Evolutionary conservation across 345 rosid species (phyloP), one percentile per base, ranked within the genome.

Genomic region (Gossypium longicalyx): DNA sequence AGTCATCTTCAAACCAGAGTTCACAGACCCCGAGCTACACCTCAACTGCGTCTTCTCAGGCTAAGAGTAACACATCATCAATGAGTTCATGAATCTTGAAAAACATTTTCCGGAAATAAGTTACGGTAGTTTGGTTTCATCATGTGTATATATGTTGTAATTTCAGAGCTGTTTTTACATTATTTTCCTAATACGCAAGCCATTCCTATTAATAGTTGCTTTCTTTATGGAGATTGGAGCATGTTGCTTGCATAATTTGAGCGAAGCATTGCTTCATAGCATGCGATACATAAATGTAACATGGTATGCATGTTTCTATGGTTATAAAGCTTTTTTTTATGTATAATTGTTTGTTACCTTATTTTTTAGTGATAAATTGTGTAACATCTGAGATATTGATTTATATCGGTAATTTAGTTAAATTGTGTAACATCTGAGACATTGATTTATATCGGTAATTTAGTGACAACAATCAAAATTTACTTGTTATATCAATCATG

Each of bases 1-100:
- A 87, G 45, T 81, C 87, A 22, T 85, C 88, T 22, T 73, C 87
- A 1, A 80, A 73, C 70, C 85, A 77, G 74, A 82, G 78, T 61
- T 81, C 84, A 3, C 85, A 79, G 57, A n/a, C 78, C 22, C 77
- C 3, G 51, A 80, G 82, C 70, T 54, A 74, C 27, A n/a, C 60
- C 19, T 89, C 86, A 9, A 29, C 54, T 12, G 60, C 77, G 47
- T 71, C 84, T 4, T 51, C 82, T 44, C 85, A 73, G 47, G 62
- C 77, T 16, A 85, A 85, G 73, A 83, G 67, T 76, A 59, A 5
- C 62, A 48, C 79, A 57, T 73, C 81, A 25, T 65, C 79, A 1
- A 56, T 9, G 9, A 68, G 43, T 65, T 45, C 82, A 67, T 53
- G 67, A 66, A 66, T 25, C 49, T 7, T 20, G 67, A 10, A 61